A percentile compares a stretch with the other conserved stretches of the same genome.
Conservation (phyloP, 805 yeast genomes). For the Lachancea waltii region DNA sequence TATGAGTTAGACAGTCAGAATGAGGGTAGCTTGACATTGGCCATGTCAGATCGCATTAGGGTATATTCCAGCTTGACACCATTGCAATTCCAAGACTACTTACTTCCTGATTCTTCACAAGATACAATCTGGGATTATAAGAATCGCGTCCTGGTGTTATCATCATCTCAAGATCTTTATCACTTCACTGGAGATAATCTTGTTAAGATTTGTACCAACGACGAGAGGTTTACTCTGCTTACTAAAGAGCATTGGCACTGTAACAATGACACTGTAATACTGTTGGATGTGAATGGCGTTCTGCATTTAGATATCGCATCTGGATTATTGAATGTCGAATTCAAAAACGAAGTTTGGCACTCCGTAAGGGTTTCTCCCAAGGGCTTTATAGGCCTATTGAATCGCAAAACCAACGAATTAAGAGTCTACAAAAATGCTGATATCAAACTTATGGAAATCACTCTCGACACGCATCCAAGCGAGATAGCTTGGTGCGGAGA, state of each 20-base stretch:
- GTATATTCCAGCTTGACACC: conserved; percentile 19
- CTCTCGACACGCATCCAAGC: conserved; percentile 33
- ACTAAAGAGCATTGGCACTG: conserved; percentile 29
- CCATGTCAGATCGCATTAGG: conserved; percentile 13
- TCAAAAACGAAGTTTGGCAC: conserved; percentile 25
- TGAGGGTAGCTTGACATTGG: conserved; percentile 18
- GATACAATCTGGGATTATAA: conserved; percentile 30
- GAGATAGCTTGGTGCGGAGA: conserved; percentile 77
- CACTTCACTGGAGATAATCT: conserved; percentile 9
- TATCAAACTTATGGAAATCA: conserved; percentile 20
- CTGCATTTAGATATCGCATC: conserved; percentile 11
- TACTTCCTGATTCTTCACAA: conserved; percentile 11
- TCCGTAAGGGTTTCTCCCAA: conserved; percentile 21
- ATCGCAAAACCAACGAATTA: conserved; percentile 36
- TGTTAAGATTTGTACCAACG: conserved; percentile 15
- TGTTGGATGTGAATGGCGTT: conserved; percentile 24
- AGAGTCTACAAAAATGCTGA: conserved; percentile 40
- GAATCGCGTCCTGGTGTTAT: conserved; percentile 16
- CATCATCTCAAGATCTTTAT: conserved; percentile 22
- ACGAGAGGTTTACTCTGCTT: conserved; percentile 19
- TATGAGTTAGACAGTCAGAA: conserved; percentile 18
- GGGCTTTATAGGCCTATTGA: conserved; percentile 44
- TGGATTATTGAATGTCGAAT: conserved; percentile 6
- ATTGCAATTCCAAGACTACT: conserved; percentile 12
- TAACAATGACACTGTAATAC: conserved; percentile 14